Evolutionary conservation across 1,284 basidiomycete species (phyloP), one percentile per base, ranked within the genome.

Genomic region (Anthracocystis setariae): DNA sequence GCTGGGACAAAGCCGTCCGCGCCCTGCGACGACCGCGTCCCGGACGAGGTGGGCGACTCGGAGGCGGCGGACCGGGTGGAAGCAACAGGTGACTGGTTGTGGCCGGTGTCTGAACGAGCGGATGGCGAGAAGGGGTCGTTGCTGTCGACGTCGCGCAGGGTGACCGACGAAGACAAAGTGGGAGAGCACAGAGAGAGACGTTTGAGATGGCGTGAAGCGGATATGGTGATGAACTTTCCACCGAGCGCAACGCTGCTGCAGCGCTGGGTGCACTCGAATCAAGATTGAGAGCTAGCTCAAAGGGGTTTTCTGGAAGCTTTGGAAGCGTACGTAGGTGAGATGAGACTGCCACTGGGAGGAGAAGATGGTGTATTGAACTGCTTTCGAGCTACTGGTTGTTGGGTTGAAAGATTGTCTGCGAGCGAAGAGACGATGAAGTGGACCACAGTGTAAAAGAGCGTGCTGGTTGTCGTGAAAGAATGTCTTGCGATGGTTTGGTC

Each of bases 111-210:
- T 15, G 67, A 51, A 8, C 15, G 33, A 13, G 46, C 5, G 17
- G 50, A 10, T 2, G 57, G 57, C n/a, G 63, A 58, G 48, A 66
- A 66, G 10, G 59, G 49, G 33, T 71, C 63, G 3, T 40, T 25
- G n/a, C 42, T 42, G 13, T 54, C 49, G 17, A 24, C 18, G 20
- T 55, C 51, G 35, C 55, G 50, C 12, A 66, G 32, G 17, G 42
- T 48, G 27, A 55, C 47, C 13, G 64, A 59, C 32, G 62, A 51
- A 5, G 68, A 59, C 17, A 67, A 20, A n/a, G 58, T 59, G 0
- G 64, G 59, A 9, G 69, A 66, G 49, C 63, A 67, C 27, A 72
- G 59, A 4, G 69, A 72, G 42, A 72, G 69, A 43, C 59, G 69
- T 49, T 72, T 72, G 33, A 67, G 69, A 47, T 72, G 69, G 44